Evolutionary conservation across 805 yeast genomes (phyloP).

Genomic region (Yamadazyma philogaea): DNA sequence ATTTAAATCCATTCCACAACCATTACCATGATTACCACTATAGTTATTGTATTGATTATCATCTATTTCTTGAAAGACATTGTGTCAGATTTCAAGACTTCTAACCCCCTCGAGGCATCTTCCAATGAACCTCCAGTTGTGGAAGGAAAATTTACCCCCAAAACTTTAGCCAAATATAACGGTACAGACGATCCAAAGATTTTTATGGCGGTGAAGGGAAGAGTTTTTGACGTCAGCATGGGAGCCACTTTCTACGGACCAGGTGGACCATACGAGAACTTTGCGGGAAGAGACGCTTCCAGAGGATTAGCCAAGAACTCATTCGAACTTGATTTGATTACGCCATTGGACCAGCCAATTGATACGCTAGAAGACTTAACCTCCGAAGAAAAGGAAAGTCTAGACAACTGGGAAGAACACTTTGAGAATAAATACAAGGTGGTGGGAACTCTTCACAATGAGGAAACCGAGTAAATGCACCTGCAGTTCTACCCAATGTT

Average conservation of each 20-base stretch:
- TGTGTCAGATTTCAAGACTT: constrained; percentile 20
- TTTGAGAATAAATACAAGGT: constrained; percentile 78
- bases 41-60: constrained; percentile 29
- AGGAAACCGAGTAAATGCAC: not conserved
- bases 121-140: constrained; percentile 30
- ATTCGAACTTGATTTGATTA: constrained; percentile 66
- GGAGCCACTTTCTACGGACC: constrained; percentile 93
- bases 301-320: constrained; percentile 88
- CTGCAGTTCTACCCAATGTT: not conserved
- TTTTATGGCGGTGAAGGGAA: constrained; percentile 83
- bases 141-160: constrained; percentile 67
- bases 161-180: constrained; percentile 67
- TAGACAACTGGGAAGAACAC: constrained; percentile 83
- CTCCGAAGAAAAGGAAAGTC: constrained; percentile 57
- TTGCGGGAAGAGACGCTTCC: constrained; percentile 95
- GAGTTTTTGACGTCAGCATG: constrained; percentile 75
- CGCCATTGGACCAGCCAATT: constrained; percentile 70
- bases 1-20: not conserved
- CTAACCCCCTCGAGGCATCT: constrained; percentile 29
- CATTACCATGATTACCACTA: constrained; percentile 24
- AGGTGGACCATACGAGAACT: constrained; percentile 88
- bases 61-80: constrained; percentile 30
- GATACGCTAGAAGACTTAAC: constrained; percentile 66
- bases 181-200: constrained; percentile 79
- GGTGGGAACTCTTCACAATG: constrained; percentile 51